These are phyloP conservation scores for Brassica hybrid DNA, from an alignment of 441 rosid genomes.

Conservation along the genomic window DNA sequence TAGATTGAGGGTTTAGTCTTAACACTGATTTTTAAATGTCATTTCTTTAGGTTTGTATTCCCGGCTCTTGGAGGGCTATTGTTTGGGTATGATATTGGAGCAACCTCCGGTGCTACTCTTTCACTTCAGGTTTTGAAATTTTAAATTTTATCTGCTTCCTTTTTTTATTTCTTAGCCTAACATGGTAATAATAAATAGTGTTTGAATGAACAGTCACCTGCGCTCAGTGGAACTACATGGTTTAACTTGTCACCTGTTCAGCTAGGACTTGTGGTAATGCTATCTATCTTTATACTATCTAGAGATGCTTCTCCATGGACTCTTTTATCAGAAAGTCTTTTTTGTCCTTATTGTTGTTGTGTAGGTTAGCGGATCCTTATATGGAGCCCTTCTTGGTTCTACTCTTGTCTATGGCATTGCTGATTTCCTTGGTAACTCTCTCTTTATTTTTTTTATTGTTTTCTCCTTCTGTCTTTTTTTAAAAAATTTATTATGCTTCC, in stretches of 20 bases:
- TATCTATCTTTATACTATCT: neutral
- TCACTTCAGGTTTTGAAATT: constrained; percentile 73
- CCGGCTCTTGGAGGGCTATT: constrained; percentile 94
- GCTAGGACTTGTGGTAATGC: constrained; percentile 91
- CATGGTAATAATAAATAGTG: constrained; percentile 30
- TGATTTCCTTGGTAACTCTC: constrained; percentile 79
- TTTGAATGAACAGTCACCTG: constrained; percentile 59
- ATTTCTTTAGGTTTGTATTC: constrained; percentile 72
- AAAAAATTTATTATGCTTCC: neutral
- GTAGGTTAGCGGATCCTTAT: constrained; percentile 96
- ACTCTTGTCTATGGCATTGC: constrained; percentile 83
- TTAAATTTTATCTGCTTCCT: neutral
- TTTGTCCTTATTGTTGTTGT: constrained; percentile 30
- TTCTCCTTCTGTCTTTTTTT: constrained; percentile 9
- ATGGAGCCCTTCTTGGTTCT: constrained; percentile 96
- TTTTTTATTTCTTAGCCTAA: neutral
- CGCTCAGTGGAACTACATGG: constrained; percentile 93
- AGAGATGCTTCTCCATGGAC: constrained; percentile 1
- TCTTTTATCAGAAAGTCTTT: constrained; percentile 1
- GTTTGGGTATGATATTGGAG: constrained; percentile 98
- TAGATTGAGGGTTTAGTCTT: neutral
- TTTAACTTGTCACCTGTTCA: constrained; percentile 85
- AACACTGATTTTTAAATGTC: neutral
- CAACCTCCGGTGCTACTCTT: constrained; percentile 91
- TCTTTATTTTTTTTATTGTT: constrained; percentile 4